These are phyloP conservation scores for Thalassiosira allenii DNA, from an alignment of 352 stramenopile species.

Conservation along the genomic window DNA sequence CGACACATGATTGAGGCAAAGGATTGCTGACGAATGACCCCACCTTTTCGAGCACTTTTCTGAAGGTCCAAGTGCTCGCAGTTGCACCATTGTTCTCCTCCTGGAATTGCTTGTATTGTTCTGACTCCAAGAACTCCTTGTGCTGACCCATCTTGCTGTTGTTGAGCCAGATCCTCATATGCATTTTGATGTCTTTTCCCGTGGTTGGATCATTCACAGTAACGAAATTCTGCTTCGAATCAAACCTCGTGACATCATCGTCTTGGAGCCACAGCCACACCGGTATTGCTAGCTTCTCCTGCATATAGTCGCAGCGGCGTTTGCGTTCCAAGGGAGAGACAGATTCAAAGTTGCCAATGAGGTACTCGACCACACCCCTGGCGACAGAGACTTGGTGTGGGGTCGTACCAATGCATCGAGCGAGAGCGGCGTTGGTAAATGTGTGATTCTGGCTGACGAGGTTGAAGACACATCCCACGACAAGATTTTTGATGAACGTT, in stretches of 20 bases:
- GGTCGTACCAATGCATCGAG: not conserved
- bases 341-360: not conserved
- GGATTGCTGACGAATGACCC: constrained; percentile 15
- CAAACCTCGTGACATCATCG: constrained; percentile 10
- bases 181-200: not conserved
- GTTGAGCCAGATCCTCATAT: constrained; percentile 17
- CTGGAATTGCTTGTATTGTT: constrained; percentile 16
- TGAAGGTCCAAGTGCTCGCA: not conserved
- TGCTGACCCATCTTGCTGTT: constrained; percentile 1
- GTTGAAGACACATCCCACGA: not conserved
- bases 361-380: not conserved
- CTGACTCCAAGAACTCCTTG: not conserved
- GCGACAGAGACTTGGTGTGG: constrained; percentile 4
- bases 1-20: constrained; percentile 27
- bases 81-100: not conserved
- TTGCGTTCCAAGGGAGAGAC: not conserved
- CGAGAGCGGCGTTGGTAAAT: not conserved
- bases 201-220: constrained; percentile 4
- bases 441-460: not conserved
- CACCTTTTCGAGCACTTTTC: constrained; percentile 7
- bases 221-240: constrained; percentile 20
- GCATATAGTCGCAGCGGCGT: constrained; percentile 18
- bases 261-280: constrained; percentile 7
- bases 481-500: constrained; percentile 37
- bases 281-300: not conserved